Evolutionary conservation across 371 early-diverging fungal genomes (phyloP).

Genomic region (Mortierella sp.): DNA sequence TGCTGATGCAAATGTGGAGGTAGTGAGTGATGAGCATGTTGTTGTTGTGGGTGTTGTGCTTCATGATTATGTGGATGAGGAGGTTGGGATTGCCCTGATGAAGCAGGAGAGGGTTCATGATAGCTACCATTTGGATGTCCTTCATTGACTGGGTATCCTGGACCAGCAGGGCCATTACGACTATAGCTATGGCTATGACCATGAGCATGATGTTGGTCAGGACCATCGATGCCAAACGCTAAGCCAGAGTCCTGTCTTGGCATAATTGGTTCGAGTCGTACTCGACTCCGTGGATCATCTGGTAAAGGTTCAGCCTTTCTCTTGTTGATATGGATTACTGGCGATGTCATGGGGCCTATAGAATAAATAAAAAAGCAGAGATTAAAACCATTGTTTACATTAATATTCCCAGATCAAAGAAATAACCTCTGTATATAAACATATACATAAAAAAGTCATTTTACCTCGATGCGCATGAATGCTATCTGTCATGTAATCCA

Average conservation of each 20-base stretch:
- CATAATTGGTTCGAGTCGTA: slow-evolving; percentile 6
- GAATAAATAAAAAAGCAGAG: not conserved
- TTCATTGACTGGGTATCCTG: not conserved
- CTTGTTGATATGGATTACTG: slow-evolving; percentile 5
- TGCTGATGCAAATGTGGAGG: not conserved
- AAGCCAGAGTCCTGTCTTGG: slow-evolving; percentile 9
- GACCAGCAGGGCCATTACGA: not conserved
- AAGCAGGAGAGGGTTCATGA: slow-evolving; percentile 1
- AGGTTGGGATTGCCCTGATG: not conserved
- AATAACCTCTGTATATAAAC: not conserved
- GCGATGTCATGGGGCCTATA: slow-evolving; percentile 11
- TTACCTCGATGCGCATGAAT: slow-evolving; percentile 26
- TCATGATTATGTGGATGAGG: slow-evolving; percentile 3
- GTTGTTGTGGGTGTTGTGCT: slow-evolving; percentile 3
- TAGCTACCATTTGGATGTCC: not conserved
- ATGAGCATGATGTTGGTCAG: not conserved
- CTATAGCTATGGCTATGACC: not conserved
- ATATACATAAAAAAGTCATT: too few species aligned
- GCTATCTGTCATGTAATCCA: slow-evolving; percentile 34
- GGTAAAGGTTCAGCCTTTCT: slow-evolving; percentile 17
- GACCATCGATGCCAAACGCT: slow-evolving; percentile 1
- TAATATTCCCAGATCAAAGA: not conserved
- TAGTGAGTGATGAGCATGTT: not conserved
- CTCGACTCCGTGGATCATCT: slow-evolving; percentile 16
- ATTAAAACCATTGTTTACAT: too few species aligned